Conservation (phyloP, 192 early-diverging fungal genomes). For the Gaertneriomyces semiglobifer region DNA sequence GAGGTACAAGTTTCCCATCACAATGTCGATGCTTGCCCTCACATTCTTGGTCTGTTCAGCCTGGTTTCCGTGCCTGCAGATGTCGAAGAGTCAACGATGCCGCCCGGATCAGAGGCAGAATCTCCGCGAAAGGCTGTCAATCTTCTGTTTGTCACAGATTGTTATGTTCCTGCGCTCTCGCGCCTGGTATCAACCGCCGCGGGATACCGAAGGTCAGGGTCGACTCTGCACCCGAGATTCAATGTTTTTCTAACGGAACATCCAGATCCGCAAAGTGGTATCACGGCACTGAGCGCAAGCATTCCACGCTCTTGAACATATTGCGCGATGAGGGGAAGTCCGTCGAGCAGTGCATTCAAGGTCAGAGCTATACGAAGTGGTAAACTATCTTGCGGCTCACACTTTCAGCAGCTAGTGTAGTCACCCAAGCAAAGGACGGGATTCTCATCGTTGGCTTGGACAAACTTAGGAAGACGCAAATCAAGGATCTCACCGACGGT, state of each 20-base stretch:
- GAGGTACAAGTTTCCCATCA: neutral
- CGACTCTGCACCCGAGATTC: neutral
- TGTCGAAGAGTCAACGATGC: neutral
- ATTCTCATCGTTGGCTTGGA: slow-evolving; percentile 7
- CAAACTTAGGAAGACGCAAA: slow-evolving; percentile 1
- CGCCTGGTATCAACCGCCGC: neutral
- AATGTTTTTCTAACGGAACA: no score
- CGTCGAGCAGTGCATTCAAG: neutral
- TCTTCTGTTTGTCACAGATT: neutral
- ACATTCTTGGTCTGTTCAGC: neutral
- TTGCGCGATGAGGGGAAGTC: neutral
- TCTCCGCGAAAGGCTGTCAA: slow-evolving; percentile 3
- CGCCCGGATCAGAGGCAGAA: neutral
- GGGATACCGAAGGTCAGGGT: neutral
- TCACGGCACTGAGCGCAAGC: no score
- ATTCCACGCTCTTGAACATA: no score
- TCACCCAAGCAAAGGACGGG: slow-evolving; percentile 5
- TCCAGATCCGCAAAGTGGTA: no score
- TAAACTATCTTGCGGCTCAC: no score
- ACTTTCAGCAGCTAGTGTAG: neutral
- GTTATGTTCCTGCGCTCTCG: neutral
- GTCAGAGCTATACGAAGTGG: neutral
- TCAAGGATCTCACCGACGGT: neutral
- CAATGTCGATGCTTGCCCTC: neutral
- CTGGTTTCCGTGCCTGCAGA: slow-evolving; percentile 1